Evolutionary conservation across 306 rosid species (phyloP).

Genomic region (Vicia villosa): DNA sequence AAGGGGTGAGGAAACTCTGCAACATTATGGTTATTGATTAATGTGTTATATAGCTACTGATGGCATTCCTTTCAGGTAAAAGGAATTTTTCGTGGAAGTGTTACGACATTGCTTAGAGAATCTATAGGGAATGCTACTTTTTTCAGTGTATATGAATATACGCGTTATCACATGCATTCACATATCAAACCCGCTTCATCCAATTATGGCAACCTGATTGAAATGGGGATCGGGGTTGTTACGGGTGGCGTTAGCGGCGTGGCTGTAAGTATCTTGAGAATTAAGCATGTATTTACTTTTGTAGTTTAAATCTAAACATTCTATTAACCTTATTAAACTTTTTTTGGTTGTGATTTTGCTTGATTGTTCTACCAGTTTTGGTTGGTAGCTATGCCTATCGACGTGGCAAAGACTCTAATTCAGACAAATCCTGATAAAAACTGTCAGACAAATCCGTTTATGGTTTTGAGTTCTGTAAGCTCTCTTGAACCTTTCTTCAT

Average conservation of each 20-base stretch:
- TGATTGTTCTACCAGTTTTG: slow-evolving; percentile 64
- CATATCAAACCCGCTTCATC: slow-evolving; percentile 53
- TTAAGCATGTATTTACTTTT: slow-evolving; percentile 30
- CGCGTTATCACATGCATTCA: slow-evolving; percentile 77
- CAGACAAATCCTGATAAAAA: slow-evolving; percentile 74
- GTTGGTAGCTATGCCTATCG: slow-evolving; percentile 90
- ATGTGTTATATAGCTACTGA: slow-evolving; percentile 47
- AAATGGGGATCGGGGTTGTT: slow-evolving; percentile 79
- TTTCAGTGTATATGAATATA: slow-evolving; percentile 72
- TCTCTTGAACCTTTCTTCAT: slow-evolving; percentile 23
- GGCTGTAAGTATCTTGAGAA: slow-evolving; percentile 63
- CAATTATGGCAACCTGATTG: slow-evolving; percentile 57
- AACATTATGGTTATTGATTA: slow-evolving; percentile 29
- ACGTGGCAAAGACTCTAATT: slow-evolving; percentile 88
- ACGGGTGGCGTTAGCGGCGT: slow-evolving; percentile 79
- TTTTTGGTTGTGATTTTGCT: slow-evolving; percentile 17
- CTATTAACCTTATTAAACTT: slow-evolving; percentile 5
- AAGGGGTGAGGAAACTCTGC: slow-evolving; percentile 72
- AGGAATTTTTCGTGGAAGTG: slow-evolving; percentile 80
- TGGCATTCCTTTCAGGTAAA: slow-evolving; percentile 67
- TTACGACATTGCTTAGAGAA: slow-evolving; percentile 78
- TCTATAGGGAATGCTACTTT: slow-evolving; percentile 68
- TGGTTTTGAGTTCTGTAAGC: slow-evolving; percentile 67
- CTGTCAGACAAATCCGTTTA: slow-evolving; percentile 68
- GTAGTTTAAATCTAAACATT: slow-evolving; percentile 9